A percentile compares a stretch with the other conserved stretches of the same genome.
Evolutionary conservation across 2,329 filamentous ascomycete species (phyloP).

Genomic region (Fusarium kyushuense): DNA sequence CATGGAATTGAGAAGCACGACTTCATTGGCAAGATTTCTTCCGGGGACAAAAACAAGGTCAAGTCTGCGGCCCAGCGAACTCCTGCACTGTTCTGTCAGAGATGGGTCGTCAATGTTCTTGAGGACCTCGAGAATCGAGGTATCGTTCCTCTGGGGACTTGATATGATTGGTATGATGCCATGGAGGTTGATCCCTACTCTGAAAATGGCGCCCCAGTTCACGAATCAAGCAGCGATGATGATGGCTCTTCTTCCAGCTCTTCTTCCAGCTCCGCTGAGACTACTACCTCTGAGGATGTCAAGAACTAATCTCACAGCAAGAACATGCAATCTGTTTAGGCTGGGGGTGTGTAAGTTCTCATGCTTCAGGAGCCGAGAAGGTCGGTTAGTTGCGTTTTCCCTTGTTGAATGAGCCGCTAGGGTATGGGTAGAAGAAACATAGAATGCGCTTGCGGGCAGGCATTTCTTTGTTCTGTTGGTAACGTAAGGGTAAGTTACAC

Average conservation of each 20-base stretch:
- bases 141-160: not conserved
- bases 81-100: not conserved
- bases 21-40: not conserved
- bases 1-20: not conserved
- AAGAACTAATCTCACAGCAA: not conserved
- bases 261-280: not conserved
- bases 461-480: not conserved
- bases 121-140: not conserved
- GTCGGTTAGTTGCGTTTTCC: not conserved
- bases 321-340: not conserved
- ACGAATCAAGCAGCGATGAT: not conserved
- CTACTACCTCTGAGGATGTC: not conserved
- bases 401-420: not conserved
- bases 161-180: not conserved
- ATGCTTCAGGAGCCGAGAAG: not conserved
- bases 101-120: constrained; percentile 1
- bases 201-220: not conserved
- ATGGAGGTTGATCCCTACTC: not conserved
- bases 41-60: not conserved
- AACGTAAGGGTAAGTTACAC: no score
- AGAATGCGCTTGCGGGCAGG: not conserved
- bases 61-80: not conserved
- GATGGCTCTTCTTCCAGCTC: no score
- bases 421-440: not conserved
- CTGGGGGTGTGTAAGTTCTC: not conserved